Evolutionary conservation across 306 rosid species (phyloP), one percentile per base, ranked within the genome.

Genomic region (Cucumis cinereus): DNA sequence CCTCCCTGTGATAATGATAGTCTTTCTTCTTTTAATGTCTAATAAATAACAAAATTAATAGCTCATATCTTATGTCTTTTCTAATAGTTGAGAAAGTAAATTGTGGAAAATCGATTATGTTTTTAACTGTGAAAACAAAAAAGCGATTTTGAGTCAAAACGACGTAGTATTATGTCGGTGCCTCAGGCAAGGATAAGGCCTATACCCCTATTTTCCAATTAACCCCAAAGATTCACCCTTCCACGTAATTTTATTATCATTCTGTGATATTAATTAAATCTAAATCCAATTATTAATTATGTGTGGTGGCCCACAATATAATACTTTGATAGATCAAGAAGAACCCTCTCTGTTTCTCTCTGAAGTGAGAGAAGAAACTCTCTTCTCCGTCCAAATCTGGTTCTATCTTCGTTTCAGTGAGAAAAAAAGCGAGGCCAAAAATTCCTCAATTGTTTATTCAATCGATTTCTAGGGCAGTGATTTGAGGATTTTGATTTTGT

Each of bases 371-470:
- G 76, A 71, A 70, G 55, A 49, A 71, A 50, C 59, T 47, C 4
- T 49, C 17, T 71, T 71, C 41, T 49, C 76, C 76, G 41, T 26
- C 45, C 76, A 50, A 71, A 71, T 71, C 76, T 71, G 60, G 55
- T 14, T 49, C 26, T 26, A 47, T 10, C 43, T 26, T 71, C 22
- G 55, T 49, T 71, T 33, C 24, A 26, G 26, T 49, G 54, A 17
- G 57, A n/a, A 70, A 49, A 50, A 69, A 12, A 38, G 24, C 59
- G 58, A 71, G 17, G 22, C 8, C 60, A 71, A 26, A 26, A 53
- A 71, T 49, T 47, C 52, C 60, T 28, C 10, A 41, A 28, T 7
- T 68, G 13, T 14, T 43, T 41, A 8, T 50, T 16, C 2, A 10
- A 49, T 71, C 60, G 16, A 49, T 47, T 45, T 71, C 60, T 23